phyloP scores from a whole-genome alignment of 345 rosid genomes.

The Pelargonium nanum region DNA sequence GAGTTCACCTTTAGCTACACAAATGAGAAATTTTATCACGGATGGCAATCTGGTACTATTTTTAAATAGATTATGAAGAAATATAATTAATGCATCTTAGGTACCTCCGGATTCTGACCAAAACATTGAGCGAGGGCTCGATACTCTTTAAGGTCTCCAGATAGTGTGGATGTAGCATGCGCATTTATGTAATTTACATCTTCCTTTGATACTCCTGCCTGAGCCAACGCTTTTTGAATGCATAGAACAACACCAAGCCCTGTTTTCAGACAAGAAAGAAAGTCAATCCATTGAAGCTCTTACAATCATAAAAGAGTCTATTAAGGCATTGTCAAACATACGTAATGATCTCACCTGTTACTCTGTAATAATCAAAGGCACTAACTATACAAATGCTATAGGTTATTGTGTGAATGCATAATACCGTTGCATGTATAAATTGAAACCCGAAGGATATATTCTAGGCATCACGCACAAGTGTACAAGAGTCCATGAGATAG shows the following conservation, averaged over 20 bases:
- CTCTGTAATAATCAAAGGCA: too few species aligned
- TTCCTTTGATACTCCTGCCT: conserved; percentile 36
- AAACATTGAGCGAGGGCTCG: conserved; percentile 39
- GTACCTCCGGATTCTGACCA: conserved; percentile 30
- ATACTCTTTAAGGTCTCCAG: conserved; percentile 43
- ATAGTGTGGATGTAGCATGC: conserved; percentile 46
- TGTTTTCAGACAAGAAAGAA: conserved; percentile 11
- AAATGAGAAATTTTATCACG: background rate
- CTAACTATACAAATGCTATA: too few species aligned
- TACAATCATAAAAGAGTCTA: too few species aligned
- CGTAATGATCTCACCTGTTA: too few species aligned
- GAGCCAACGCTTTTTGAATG: conserved; percentile 43
- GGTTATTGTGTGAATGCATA: too few species aligned
- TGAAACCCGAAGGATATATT: too few species aligned
- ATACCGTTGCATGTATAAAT: too few species aligned
- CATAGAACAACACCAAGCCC: conserved; percentile 40
- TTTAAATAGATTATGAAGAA: background rate
- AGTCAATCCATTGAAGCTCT: background rate
- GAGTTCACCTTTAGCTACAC: conserved; percentile 32
- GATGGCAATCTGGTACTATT: too few species aligned
- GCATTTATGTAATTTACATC: conserved; percentile 57
- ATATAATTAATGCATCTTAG: background rate
- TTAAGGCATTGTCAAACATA: too few species aligned
- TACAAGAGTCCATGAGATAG: too few species aligned
- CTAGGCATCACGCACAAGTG: too few species aligned